A percentile compares a stretch with the other conserved stretches of the same genome.
Evolutionary conservation across 495 filamentous ascomycete genomes (phyloP).

Genomic region (Annulohypoxylon stygium): DNA sequence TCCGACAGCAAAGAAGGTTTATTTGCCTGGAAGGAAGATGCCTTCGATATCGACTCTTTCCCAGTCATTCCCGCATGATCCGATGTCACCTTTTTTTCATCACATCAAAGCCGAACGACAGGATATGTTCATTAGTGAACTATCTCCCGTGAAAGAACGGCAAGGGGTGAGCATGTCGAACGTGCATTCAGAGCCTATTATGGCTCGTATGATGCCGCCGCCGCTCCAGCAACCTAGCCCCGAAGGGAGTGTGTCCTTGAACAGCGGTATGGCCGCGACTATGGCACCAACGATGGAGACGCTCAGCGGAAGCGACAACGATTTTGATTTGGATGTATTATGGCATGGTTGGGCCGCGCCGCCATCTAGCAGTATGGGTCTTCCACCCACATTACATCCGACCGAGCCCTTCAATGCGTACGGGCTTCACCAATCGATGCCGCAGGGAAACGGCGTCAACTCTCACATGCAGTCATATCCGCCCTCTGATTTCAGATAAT

Average conservation of each 20-base stretch:
- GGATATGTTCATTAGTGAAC: constrained; percentile 34
- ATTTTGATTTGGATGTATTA: constrained; percentile 69
- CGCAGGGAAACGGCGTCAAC: constrained; percentile 33
- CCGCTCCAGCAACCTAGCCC: constrained; percentile 58
- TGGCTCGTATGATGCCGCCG: constrained; percentile 43
- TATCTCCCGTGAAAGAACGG: constrained; percentile 36
- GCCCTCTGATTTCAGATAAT: constrained; percentile 31
- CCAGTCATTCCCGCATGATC: constrained; percentile 45
- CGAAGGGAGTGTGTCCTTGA: constrained; percentile 64
- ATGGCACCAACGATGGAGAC: constrained; percentile 52
- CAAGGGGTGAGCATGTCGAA: constrained; percentile 37
- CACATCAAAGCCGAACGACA: constrained; percentile 44
- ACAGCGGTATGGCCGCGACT: constrained; percentile 51
- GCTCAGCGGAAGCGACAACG: constrained; percentile 57
- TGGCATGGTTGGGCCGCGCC: constrained; percentile 57
- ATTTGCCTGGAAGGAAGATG: constrained; percentile 45
- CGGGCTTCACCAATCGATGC: constrained; percentile 31
- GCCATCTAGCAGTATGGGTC: constrained; percentile 8
- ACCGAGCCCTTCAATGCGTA: constrained; percentile 25
- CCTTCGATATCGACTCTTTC: constrained; percentile 43
- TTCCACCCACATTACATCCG: constrained; percentile 18
- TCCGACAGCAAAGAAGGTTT: constrained; percentile 30
- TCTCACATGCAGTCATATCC: constrained; percentile 26
- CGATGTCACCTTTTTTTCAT: constrained; percentile 54
- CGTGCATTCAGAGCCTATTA: constrained; percentile 25